Conservation (phyloP, 2,329 filamentous ascomycete species). For the Beauveria australis region DNA sequence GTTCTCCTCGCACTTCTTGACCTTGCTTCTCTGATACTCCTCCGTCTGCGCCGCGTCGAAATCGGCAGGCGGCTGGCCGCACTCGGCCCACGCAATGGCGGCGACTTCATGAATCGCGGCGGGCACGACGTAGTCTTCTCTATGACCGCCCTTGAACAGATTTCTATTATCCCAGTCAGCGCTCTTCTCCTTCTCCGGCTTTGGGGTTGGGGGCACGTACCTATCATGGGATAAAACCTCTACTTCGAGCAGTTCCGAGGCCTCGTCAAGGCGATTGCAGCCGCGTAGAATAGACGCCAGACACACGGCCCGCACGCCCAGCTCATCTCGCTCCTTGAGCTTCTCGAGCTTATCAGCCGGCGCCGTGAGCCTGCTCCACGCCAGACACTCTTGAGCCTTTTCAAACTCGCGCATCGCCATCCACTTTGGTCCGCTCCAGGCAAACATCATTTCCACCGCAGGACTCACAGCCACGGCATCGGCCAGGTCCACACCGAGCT, state of each 20-base stretch:
- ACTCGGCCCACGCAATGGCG: constrained; percentile 70
- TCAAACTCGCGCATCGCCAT: constrained; percentile 62
- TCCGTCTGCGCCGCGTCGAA: constrained; percentile 24
- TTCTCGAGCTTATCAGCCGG: constrained; percentile 27
- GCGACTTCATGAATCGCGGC: constrained; percentile 81
- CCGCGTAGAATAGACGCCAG: constrained; percentile 58
- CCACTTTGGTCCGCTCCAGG: constrained; percentile 84
- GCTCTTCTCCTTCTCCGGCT: too few relatives aligned
- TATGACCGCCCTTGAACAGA: constrained; percentile 49
- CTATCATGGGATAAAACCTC: constrained; percentile 58
- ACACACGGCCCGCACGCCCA: constrained; percentile 58
- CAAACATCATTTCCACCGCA: constrained; percentile 82
- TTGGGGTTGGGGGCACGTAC: constrained; percentile 27
- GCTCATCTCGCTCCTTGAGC: constrained; percentile 49
- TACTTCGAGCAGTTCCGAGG: constrained; percentile 54
- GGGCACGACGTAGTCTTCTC: constrained; percentile 64
- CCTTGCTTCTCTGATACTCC: constrained; percentile 35
- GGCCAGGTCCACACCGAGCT: constrained; percentile 57
- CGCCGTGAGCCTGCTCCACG: constrained; percentile 53
- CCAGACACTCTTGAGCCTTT: constrained; percentile 52
- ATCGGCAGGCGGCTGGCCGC: constrained; percentile 29
- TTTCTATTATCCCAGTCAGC: constrained; percentile 26
- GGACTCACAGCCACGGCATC: constrained; percentile 79
- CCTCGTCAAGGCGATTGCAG: constrained; percentile 54
- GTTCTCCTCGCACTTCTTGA: constrained; percentile 54